Evolutionary conservation across 73 alveolate species (phyloP).

Genomic region (Durusdinium trenchii): DNA sequence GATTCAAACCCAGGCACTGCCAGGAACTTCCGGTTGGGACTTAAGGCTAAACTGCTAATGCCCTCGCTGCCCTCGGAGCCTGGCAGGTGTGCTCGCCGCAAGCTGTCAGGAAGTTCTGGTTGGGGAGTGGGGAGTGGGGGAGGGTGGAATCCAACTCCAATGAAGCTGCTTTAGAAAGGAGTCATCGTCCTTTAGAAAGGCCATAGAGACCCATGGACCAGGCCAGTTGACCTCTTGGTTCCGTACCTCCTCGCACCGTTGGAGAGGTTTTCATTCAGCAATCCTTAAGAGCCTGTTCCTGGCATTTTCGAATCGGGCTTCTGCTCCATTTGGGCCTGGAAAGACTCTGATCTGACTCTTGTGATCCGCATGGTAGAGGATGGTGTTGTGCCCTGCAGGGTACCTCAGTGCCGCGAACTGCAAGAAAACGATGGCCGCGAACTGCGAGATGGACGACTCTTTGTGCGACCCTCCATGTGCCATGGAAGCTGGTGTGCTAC

Average conservation of each 20-base stretch:
- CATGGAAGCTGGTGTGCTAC: no score
- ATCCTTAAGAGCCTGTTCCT: no score
- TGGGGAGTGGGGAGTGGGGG: not conserved
- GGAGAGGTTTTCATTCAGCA: no score
- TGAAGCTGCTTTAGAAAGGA: not conserved
- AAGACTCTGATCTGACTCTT: conserved; percentile 96
- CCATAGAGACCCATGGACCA: no score
- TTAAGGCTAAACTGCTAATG: conserved; percentile 97
- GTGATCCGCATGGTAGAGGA: conserved; percentile 97
- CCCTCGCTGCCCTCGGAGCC: conserved; percentile 98
- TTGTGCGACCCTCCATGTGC: no score
- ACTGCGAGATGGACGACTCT: no score
- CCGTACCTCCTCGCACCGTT: no score
- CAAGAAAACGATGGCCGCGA: no score
- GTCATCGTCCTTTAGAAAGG: no score
- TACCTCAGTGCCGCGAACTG: conserved; percentile 96
- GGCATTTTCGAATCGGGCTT: not conserved
- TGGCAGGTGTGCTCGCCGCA: not conserved
- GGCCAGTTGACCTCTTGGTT: no score
- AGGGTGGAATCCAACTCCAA: not conserved
- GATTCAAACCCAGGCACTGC: conserved; percentile 16
- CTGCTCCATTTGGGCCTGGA: not conserved
- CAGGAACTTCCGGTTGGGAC: conserved; percentile 96
- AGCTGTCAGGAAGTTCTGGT: not conserved
- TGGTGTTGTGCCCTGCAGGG: conserved; percentile 99